phyloP scores from a whole-genome alignment of 768 basidiomycete genomes.

The Clavaria fumosa region DNA sequence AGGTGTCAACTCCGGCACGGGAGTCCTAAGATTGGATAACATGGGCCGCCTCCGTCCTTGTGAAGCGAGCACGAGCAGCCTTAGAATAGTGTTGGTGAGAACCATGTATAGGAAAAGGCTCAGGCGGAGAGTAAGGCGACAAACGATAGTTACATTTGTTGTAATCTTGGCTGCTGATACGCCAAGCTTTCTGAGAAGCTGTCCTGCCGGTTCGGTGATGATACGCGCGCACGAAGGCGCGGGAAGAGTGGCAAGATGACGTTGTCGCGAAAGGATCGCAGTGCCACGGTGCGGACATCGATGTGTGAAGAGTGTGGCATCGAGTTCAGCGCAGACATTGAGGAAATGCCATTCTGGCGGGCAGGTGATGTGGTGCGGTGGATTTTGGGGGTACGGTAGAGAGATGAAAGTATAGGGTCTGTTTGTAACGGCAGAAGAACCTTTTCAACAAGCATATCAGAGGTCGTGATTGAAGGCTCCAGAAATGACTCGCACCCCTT shows the following conservation, averaged over 20 bases:
- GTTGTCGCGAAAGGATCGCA: conserved; percentile 66
- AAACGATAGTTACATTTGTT: conserved; percentile 46
- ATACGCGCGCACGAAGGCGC: conserved; percentile 40
- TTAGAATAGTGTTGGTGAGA: conserved; percentile 14
- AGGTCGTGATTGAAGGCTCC: too few relatives aligned
- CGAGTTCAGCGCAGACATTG: conserved; percentile 20
- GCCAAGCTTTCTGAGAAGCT: conserved; percentile 36
- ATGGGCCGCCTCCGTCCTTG: conserved; percentile 45
- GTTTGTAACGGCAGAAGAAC: conserved; percentile 38
- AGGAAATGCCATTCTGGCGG: conserved; percentile 33
- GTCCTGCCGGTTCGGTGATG: conserved; percentile 38
- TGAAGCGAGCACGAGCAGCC: conserved; percentile 63
- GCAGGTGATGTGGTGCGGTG: conserved; percentile 33
- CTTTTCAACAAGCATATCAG: conserved; percentile 22
- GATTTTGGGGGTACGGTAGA: conserved; percentile 50
- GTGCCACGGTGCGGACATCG: conserved; percentile 68
- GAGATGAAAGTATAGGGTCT: conserved; percentile 41
- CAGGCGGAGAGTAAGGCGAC: conserved; percentile 1
- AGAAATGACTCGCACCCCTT: conserved; percentile 48
- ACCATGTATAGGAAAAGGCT: not conserved
- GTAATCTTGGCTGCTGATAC: conserved; percentile 53
- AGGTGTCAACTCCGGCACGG: conserved; percentile 36
- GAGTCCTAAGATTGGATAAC: conserved; percentile 44
- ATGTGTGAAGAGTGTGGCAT: conserved; percentile 30
- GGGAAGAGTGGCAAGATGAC: conserved; percentile 54